Percentiles rank a stretch among this genome's conserved stretches.
These are phyloP conservation scores for Vachellia pachyceras DNA, from an alignment of 306 rosid genomes.

Conservation along the genomic window DNA sequence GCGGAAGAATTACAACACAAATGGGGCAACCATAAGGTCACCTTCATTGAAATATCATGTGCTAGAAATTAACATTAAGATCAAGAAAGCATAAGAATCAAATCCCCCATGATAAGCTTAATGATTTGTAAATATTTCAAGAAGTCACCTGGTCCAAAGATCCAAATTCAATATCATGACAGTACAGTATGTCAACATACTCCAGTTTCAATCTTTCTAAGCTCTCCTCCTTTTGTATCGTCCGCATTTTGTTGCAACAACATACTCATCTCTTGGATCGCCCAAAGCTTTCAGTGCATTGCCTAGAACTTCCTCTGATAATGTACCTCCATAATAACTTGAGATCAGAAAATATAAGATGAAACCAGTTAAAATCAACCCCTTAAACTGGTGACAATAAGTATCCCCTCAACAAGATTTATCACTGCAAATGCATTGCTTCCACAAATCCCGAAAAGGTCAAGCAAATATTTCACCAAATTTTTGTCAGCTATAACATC, in stretches of 20 bases:
- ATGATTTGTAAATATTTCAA: neutral
- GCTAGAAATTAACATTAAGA: neutral
- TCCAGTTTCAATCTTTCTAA: slow-evolving; percentile 86
- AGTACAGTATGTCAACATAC: slow-evolving; percentile 86
- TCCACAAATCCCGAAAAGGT: neutral
- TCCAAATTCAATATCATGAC: slow-evolving; percentile 95
- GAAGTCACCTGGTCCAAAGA: slow-evolving; percentile 72
- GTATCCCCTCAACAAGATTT: neutral
- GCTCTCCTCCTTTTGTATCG: slow-evolving; percentile 84
- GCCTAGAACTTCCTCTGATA: slow-evolving; percentile 87
- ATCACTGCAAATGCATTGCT: neutral
- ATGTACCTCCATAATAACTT: slow-evolving; percentile 83
- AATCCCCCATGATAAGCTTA: neutral
- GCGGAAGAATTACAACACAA: slow-evolving; percentile 23
- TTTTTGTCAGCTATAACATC: neutral
- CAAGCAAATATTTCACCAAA: neutral
- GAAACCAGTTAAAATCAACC: neutral
- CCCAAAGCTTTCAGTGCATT: slow-evolving; percentile 72
- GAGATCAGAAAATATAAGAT: neutral
- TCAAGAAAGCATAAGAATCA: slow-evolving; percentile 1
- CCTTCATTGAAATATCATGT: too few relatives aligned
- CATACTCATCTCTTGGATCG: slow-evolving; percentile 72
- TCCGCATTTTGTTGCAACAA: slow-evolving; percentile 92
- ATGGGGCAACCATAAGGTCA: neutral
- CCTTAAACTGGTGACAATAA: neutral